phyloP scores from a whole-genome alignment of 2,329 filamentous ascomycete species.

The Grosmannia serpens region DNA sequence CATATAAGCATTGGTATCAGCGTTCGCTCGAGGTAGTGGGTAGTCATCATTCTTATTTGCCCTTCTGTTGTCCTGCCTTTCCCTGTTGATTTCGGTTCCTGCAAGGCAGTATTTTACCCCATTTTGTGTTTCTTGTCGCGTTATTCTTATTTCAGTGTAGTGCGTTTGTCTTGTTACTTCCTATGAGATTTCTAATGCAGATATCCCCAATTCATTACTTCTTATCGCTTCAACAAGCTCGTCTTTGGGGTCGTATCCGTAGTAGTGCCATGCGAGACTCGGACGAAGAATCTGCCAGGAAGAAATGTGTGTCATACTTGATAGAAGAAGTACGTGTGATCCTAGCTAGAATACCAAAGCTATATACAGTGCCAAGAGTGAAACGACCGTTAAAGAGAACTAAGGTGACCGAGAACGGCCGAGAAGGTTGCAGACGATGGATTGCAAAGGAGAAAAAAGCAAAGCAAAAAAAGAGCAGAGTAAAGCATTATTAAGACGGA shows the following conservation, averaged over 20 bases:
- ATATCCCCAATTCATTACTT: conserved; percentile 29
- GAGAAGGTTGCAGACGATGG: neutral
- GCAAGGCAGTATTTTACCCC: neutral
- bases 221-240: neutral
- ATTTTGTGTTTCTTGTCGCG: conserved; percentile 3
- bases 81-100: neutral
- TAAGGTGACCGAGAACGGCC: neutral
- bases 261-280: neutral
- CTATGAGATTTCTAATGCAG: conserved; percentile 53
- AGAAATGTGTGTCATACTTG: neutral
- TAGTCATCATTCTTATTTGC: neutral
- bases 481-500: neutral
- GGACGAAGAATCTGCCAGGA: no score
- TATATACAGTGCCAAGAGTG: neutral
- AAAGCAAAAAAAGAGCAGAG: neutral
- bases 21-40: neutral
- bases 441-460: neutral
- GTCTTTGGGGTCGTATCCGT: neutral
- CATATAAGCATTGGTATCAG: neutral
- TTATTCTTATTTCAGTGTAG: conserved; percentile 6
- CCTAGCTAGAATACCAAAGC: neutral
- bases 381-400: neutral
- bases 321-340: neutral
- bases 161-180: conserved; percentile 18
- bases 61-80: neutral